Conservation (phyloP, 352 stramenopile species). For the Phytophthora sojae region DNA sequence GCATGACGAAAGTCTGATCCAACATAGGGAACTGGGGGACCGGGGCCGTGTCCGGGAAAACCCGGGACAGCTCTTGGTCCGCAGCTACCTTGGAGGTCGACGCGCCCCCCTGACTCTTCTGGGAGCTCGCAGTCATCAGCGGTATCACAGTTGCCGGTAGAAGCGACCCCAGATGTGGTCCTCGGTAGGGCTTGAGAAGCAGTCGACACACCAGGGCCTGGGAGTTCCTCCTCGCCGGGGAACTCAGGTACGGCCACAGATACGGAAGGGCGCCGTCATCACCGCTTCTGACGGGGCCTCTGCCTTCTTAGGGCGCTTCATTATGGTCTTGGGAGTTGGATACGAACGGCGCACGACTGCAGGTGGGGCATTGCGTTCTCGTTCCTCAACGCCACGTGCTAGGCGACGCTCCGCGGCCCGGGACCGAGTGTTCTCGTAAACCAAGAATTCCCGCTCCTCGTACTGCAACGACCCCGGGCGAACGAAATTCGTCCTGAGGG, state of each 20-base stretch:
- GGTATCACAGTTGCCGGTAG: no score
- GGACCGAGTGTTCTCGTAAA: background rate
- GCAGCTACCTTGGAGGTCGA: background rate
- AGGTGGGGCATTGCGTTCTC: background rate
- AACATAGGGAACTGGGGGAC: background rate
- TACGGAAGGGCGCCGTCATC: no score
- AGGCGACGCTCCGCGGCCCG: background rate
- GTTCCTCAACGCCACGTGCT: background rate
- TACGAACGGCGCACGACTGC: background rate
- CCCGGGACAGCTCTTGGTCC: background rate
- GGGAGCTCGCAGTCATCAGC: no score
- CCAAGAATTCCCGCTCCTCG: background rate
- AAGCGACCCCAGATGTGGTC: no score
- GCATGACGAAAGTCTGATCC: background rate
- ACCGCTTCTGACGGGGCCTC: background rate
- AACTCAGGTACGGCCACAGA: no score
- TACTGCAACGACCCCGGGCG: background rate
- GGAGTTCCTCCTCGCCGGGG: no score
- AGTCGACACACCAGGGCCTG: no score
- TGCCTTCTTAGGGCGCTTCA: background rate
- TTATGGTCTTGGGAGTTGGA: background rate
- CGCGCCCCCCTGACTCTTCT: no score
- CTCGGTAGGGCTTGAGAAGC: no score
- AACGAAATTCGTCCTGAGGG: conserved; percentile 7
- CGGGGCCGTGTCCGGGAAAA: background rate